Percentiles rank a stretch among this genome's conserved stretches.
Conservation (phyloP, 1,284 basidiomycete genomes). For the Naganishia sp. region DNA sequence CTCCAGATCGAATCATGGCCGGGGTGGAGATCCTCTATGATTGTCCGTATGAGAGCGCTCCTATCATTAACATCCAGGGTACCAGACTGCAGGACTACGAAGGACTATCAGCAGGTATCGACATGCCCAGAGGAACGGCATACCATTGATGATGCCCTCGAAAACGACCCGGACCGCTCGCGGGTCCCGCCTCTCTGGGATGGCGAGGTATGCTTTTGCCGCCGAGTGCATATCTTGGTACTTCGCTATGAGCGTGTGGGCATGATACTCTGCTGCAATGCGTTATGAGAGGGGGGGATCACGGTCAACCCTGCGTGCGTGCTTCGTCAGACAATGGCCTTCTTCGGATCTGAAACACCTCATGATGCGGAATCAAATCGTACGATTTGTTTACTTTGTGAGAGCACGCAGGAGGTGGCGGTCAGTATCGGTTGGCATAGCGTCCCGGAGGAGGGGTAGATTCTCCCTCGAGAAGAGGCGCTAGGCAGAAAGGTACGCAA, state of each 20-base stretch:
- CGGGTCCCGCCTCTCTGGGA: conserved; percentile 7
- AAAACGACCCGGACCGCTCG: conserved; percentile 16
- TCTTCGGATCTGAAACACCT: conserved; percentile 6
- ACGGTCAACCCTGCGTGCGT: too few relatives aligned
- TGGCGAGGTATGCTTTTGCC: neutral
- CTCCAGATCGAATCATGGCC: conserved; percentile 1
- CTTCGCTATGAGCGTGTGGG: too few relatives aligned
- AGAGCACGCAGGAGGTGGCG: too few relatives aligned
- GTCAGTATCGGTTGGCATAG: too few relatives aligned
- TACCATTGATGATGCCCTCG: conserved; percentile 2
- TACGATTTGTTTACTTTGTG: neutral
- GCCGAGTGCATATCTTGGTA: too few relatives aligned
- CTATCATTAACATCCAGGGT: neutral
- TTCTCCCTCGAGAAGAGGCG: too few relatives aligned
- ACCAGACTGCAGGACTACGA: neutral
- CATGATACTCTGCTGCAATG: too few relatives aligned
- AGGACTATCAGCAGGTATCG: too few relatives aligned
- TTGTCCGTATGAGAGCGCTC: neutral
- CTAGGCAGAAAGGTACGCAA: too few relatives aligned
- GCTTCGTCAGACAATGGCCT: conserved; percentile 8
- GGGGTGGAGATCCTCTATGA: conserved; percentile 4
- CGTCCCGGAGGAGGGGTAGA: too few relatives aligned
- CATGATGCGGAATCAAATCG: neutral
- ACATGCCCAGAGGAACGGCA: conserved; percentile 1
- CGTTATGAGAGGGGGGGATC: too few relatives aligned